Evolutionary conservation across 352 stramenopile genomes (phyloP), one percentile per base, ranked within the genome.

Genomic region (Pythium sukuiense): DNA sequence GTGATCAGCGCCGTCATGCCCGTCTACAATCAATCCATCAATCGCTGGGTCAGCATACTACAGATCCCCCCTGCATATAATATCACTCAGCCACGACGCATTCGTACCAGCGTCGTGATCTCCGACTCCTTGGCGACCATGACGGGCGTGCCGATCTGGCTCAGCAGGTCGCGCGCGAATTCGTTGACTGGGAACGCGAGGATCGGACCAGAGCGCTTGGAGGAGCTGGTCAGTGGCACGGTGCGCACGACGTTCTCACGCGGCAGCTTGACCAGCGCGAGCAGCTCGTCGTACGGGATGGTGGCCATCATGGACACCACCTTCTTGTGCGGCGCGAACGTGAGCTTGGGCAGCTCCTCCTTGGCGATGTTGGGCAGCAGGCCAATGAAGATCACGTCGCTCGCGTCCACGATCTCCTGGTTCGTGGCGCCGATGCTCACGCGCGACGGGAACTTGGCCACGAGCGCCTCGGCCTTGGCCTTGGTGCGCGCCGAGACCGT

Each of bases 281-380:
- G 63, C 54, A 95, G 74, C 61, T 95, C 85, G 13, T 93, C 81
- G 76, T 89, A 95, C 32, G 85, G 87, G 70, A 95, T 93, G 35
- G 87, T 95, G 50, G 87, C 87, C 87, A 95, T 95, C 87, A 93
- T 95, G 59, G 85, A 93, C 46, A 95, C 75, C 37, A 95, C 81
- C 30, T 54, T 72, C 72, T 92, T 88, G 63, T 73, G 71, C 8
- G 82, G 55, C 20, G 74, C 69, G 49, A 95, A 93, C 30, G 68
- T 77, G 49, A 95, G 75, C 71, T 81, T 85, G 37, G 83, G 87
- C 46, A 93, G 73, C 65, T 90, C 82, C 62, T 88, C 70, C 30
- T 75, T 72, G 60, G 87, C 87, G 18, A 95, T 74, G 46, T 88
- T 73, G 18, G 87, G 85, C 65, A 95, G 69, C 61, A 95, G 67